Percentiles rank a stretch among this genome's conserved stretches.
Conservation (phyloP, 352 stramenopile species). For the Pseudoperonospora humuli region DNA sequence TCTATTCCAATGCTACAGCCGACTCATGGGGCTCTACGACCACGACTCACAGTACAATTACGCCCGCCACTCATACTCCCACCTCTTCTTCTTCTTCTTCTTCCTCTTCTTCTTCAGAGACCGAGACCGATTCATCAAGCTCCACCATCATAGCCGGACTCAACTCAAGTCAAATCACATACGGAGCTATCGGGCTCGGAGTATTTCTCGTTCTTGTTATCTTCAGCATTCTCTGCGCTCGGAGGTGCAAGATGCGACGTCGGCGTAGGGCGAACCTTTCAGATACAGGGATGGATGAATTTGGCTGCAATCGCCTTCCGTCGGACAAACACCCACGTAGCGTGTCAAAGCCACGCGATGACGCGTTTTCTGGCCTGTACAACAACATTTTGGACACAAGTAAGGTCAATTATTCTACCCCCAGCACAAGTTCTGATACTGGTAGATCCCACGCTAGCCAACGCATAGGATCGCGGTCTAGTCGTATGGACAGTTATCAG, state of each 20-base stretch:
- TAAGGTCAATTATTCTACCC: constrained; percentile 27
- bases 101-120: constrained; percentile 4
- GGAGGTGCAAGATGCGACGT: constrained; percentile 33
- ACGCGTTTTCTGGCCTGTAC: constrained; percentile 35
- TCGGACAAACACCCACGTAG: constrained; percentile 38
- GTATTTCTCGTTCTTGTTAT: constrained; percentile 43
- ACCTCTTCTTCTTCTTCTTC: constrained; percentile 9
- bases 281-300: constrained; percentile 9
- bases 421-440: constrained; percentile 7
- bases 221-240: constrained; percentile 38
- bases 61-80: not conserved
- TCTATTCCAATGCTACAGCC: constrained; percentile 15
- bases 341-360: constrained; percentile 35
- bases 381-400: constrained; percentile 45
- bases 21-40: constrained; percentile 23
- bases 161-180: constrained; percentile 32
- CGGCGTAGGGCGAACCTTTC: constrained; percentile 15
- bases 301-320: constrained; percentile 12
- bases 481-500: constrained; percentile 32
- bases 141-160: constrained; percentile 7
- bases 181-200: constrained; percentile 45
- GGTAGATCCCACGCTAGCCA: constrained; percentile 17
- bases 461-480: constrained; percentile 24
- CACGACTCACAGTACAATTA: not conserved
- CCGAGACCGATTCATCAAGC: constrained; percentile 13